phyloP scores from a whole-genome alignment of 192 early-diverging fungal genomes.

The Podila epicladia region DNA sequence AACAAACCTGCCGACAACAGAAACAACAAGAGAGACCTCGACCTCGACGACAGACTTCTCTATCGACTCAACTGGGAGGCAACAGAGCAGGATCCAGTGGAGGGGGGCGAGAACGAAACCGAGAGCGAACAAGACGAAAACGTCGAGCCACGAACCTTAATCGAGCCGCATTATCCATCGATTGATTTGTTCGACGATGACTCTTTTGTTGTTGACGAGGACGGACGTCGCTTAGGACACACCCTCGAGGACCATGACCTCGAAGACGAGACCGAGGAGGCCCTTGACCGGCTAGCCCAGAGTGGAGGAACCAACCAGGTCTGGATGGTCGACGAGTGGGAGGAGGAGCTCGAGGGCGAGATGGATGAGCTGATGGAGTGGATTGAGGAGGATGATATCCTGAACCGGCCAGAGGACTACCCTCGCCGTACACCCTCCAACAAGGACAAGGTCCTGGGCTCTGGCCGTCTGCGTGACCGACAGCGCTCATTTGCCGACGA shows the following conservation, averaged over 20 bases:
- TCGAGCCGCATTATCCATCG: conserved; percentile 40
- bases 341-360: conserved; percentile 48
- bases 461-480: conserved; percentile 23
- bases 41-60: neutral
- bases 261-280: neutral
- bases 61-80: neutral
- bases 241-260: neutral
- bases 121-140: neutral
- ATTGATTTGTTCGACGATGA: conserved; percentile 38
- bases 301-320: conserved; percentile 4
- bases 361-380: conserved; percentile 45
- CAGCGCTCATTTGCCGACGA: conserved; percentile 26
- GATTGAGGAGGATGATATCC: conserved; percentile 31
- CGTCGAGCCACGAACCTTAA: conserved; percentile 24
- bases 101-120: conserved; percentile 7
- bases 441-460: conserved; percentile 10
- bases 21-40: neutral
- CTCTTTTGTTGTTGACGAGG: neutral
- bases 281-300: neutral
- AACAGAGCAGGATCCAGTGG: neutral
- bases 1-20: neutral
- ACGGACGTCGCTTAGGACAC: no score
- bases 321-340: conserved; percentile 51
- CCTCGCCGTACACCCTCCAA: neutral
- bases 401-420: neutral